Conservation (phyloP, 768 basidiomycete species). For the Hemileccinum rubropunctum region DNA sequence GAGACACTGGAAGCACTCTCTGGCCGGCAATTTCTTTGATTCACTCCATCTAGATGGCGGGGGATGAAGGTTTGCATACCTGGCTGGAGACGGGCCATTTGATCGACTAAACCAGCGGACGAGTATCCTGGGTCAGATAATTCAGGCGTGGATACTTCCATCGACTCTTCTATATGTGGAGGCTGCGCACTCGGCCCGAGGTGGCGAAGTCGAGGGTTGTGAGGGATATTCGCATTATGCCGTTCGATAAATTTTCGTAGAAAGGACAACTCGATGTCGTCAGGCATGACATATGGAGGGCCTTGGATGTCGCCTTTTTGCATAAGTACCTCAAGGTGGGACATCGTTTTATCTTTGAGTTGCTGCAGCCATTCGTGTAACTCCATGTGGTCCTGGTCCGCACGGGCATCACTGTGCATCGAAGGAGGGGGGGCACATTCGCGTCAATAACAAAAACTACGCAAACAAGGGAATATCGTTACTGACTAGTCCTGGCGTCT, state of each 20-base stretch:
- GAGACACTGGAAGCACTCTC: constrained; percentile 30
- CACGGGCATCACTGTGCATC: constrained; percentile 57
- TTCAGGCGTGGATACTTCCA: constrained; percentile 34
- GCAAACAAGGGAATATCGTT: background rate
- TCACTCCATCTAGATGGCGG: constrained; percentile 1
- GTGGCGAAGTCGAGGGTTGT: constrained; percentile 77
- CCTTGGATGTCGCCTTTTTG: constrained; percentile 86
- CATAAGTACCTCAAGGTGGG: constrained; percentile 82
- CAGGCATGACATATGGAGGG: constrained; percentile 78
- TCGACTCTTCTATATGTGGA: constrained; percentile 33
- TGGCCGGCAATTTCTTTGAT: constrained; percentile 10
- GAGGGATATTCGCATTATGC: constrained; percentile 69
- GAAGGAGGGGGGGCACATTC: background rate
- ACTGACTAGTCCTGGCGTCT: constrained; percentile 69
- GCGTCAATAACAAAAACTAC: constrained; percentile 6
- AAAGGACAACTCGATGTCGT: constrained; percentile 73
- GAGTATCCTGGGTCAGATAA: constrained; percentile 34
- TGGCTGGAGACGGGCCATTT: constrained; percentile 35
- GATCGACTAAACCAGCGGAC: constrained; percentile 29
- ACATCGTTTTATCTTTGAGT: constrained; percentile 87
- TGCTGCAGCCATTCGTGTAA: constrained; percentile 86
- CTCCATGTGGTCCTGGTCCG: constrained; percentile 89
- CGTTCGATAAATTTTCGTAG: constrained; percentile 81
- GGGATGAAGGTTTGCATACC: constrained; percentile 17
- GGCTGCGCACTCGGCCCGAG: constrained; percentile 32